Evolutionary conservation across 371 early-diverging fungal species (phyloP).

Genomic region (Actinomucor elegans): DNA sequence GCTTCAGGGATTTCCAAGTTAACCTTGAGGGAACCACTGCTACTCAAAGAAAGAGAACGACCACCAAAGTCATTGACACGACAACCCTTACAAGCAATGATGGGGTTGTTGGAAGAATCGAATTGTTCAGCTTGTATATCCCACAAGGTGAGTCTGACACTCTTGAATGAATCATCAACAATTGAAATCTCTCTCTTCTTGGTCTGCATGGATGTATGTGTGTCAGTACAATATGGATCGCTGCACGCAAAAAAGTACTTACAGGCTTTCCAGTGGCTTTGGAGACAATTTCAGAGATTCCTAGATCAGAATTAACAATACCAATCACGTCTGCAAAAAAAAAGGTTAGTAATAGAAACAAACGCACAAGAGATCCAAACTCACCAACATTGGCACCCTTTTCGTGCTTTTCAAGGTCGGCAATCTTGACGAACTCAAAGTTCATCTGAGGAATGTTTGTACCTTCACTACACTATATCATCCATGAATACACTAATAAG

Average conservation of each 20-base stretch:
- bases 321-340: constrained; percentile 72
- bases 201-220: too few relatives aligned
- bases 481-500: neutral
- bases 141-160: constrained; percentile 91
- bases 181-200: constrained; percentile 84
- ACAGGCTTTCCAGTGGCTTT: constrained; percentile 72
- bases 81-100: constrained; percentile 83
- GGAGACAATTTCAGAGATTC: constrained; percentile 62
- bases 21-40: constrained; percentile 51
- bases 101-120: constrained; percentile 46
- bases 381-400: constrained; percentile 70
- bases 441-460: constrained; percentile 65
- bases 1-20: constrained; percentile 90
- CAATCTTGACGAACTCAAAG: constrained; percentile 70
- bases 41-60: constrained; percentile 67
- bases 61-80: constrained; percentile 89
- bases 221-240: too few relatives aligned
- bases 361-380: too few relatives aligned
- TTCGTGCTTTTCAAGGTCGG: constrained; percentile 60
- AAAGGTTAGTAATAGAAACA: neutral
- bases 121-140: constrained; percentile 80
- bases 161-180: constrained; percentile 75
- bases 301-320: constrained; percentile 71
- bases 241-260: too few relatives aligned
- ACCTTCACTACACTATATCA: constrained; percentile 62